These are phyloP conservation scores for Exophiala oligosperma DNA, from an alignment of 2,329 filamentous ascomycete genomes.

Conservation along the genomic window DNA sequence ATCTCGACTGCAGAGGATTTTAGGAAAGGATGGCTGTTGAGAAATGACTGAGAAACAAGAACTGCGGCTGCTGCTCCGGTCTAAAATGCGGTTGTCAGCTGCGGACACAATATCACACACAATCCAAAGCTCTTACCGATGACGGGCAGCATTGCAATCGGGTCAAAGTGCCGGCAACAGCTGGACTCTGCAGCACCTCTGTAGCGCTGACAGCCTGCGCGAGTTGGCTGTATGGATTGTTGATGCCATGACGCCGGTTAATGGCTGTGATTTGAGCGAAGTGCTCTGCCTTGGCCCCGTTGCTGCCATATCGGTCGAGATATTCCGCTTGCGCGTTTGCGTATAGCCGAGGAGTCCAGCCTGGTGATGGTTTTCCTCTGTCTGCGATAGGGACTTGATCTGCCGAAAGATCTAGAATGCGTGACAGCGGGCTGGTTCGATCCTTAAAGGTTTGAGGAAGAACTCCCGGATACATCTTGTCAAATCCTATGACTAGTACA, in stretches of 20 bases:
- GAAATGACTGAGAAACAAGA: conserved; percentile 83
- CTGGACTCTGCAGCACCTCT: no score
- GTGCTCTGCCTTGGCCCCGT: conserved; percentile 70
- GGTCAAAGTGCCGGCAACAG: no score
- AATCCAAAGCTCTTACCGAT: conserved; percentile 56
- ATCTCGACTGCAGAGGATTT: conserved; percentile 78
- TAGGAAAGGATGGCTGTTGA: conserved; percentile 79
- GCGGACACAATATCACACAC: no score
- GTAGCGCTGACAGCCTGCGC: background rate
- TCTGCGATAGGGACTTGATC: conserved; percentile 70
- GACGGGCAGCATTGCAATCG: conserved; percentile 77
- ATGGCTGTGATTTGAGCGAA: conserved; percentile 81
- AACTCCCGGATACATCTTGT: conserved; percentile 93
- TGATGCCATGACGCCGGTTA: conserved; percentile 88
- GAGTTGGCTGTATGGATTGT: conserved; percentile 98
- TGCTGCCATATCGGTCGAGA: conserved; percentile 66
- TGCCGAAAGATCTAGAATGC: conserved; percentile 61
- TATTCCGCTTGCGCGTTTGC: background rate
- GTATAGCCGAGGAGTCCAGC: conserved; percentile 1
- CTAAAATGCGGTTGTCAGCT: no score
- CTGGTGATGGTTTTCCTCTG: background rate
- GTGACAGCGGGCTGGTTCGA: conserved; percentile 73
- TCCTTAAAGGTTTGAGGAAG: conserved; percentile 81
- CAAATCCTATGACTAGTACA: conserved; percentile 90
- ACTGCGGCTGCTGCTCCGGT: conserved; percentile 79